phyloP scores from a whole-genome alignment of 345 rosid species.

The Streptanthus diversifolius region DNA sequence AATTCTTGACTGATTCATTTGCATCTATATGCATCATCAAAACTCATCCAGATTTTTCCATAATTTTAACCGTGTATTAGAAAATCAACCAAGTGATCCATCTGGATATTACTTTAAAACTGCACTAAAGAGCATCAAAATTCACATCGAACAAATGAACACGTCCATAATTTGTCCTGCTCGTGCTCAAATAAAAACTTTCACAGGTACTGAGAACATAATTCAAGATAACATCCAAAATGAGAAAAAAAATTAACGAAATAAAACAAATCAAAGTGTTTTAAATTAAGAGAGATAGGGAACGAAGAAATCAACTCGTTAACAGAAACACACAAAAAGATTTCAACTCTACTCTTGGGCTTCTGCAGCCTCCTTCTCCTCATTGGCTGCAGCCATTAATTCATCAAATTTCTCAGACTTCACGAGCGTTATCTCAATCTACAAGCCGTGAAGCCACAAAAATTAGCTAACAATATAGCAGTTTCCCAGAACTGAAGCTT shows the following conservation, averaged over 20 bases:
- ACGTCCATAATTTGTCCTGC: no score
- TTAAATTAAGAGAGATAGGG: conserved; percentile 2
- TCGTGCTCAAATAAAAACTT: not conserved
- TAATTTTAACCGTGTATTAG: no score
- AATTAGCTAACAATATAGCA: not conserved
- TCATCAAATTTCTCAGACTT: conserved; percentile 87
- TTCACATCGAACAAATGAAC: no score
- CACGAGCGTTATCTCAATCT: conserved; percentile 77
- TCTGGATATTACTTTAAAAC: no score
- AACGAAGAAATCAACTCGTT: conserved; percentile 1
- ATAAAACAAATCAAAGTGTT: conserved; percentile 8
- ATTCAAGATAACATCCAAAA: conserved; percentile 9
- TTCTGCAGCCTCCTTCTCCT: conserved; percentile 50
- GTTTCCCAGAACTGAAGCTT: not conserved
- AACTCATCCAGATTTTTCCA: no score
- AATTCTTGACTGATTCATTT: no score
- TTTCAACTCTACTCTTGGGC: conserved; percentile 50
- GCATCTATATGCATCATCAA: no score
- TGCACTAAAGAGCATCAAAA: no score
- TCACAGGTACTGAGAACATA: conserved; percentile 9
- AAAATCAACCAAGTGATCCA: no score
- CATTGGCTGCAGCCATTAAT: conserved; percentile 77
- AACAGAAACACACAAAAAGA: not conserved
- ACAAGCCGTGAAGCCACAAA: not conserved
- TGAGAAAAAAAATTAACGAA: conserved; percentile 18